Evolutionary conservation across 2,329 filamentous ascomycete genomes (phyloP).

Genomic region (Mycocentrospora acerina): DNA sequence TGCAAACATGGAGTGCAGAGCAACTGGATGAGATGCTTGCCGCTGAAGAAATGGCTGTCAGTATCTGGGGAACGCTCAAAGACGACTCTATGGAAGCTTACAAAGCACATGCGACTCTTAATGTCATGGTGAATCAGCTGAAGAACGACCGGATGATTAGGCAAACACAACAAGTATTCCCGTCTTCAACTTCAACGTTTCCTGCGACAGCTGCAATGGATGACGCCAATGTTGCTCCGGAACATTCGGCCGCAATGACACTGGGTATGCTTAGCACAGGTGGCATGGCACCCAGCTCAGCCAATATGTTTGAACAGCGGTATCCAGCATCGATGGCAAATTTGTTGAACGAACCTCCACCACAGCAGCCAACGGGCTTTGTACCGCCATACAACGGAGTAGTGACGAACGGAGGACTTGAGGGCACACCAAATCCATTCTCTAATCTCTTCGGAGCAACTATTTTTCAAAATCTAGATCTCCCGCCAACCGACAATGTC

Average conservation of each 20-base stretch:
- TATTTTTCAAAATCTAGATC: conserved; percentile 55
- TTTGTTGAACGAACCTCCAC: conserved; percentile 38
- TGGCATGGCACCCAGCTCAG: conserved; percentile 55
- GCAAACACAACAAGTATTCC: conserved; percentile 33
- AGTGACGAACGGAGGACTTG: conserved; percentile 37
- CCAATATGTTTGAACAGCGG: conserved; percentile 44
- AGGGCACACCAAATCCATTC: conserved; percentile 55
- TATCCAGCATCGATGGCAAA: conserved; percentile 44
- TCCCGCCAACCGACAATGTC: conserved; percentile 53
- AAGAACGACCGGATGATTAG: conserved; percentile 50
- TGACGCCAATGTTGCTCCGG: conserved; percentile 59
- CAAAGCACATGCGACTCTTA: conserved; percentile 80
- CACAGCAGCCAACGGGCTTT: conserved; percentile 32
- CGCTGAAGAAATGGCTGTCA: conserved; percentile 69
- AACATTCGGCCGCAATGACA: conserved; percentile 69
- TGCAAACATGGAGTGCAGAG: conserved; percentile 50
- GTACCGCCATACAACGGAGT: conserved; percentile 40
- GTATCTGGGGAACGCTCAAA: conserved; percentile 78
- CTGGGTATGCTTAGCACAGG: conserved; percentile 68
- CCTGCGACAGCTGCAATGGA: conserved; percentile 41
- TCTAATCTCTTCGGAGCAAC: conserved; percentile 55
- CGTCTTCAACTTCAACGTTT: conserved; percentile 31
- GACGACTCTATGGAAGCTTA: conserved; percentile 85
- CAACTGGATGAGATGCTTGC: conserved; percentile 71
- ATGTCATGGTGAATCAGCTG: conserved; percentile 81